These are phyloP conservation scores for Metroxylon sagu DNA, from an alignment of 176 grass and related monocot species.

Conservation along the genomic window DNA sequence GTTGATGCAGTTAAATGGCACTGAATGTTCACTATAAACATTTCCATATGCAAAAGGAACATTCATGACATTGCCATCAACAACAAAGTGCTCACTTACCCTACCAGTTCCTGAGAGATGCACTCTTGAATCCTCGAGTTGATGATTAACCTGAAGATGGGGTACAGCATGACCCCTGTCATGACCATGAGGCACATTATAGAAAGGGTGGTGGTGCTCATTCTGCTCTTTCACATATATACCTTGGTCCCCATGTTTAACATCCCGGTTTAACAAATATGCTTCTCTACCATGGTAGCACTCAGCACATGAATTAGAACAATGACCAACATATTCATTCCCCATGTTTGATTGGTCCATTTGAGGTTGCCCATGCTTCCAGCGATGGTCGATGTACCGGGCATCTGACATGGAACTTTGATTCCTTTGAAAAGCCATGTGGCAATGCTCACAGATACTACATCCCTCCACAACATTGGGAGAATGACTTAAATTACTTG, in stretches of 20 bases:
- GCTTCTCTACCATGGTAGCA: conserved; percentile 40
- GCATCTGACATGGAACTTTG: conserved; percentile 34
- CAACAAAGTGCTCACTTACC: conserved; percentile 39
- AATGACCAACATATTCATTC: conserved; percentile 41
- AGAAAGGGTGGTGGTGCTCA: not conserved
- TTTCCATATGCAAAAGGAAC: conserved; percentile 45
- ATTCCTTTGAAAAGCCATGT: conserved; percentile 43
- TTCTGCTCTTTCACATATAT: too few relatives aligned
- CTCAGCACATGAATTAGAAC: conserved; percentile 39
- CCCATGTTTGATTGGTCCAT: conserved; percentile 35
- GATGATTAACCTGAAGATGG: conserved; percentile 44
- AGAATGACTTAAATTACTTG: conserved; percentile 48
- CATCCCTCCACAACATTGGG: conserved; percentile 23
- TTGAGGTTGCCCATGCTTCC: conserved; percentile 44
- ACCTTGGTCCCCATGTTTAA: conserved; percentile 40
- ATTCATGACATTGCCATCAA: conserved; percentile 50
- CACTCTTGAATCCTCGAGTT: conserved; percentile 47
- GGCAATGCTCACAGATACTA: conserved; percentile 51
- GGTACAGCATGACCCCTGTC: conserved; percentile 47
- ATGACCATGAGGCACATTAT: conserved; percentile 48
- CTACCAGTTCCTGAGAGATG: conserved; percentile 38
- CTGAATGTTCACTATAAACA: conserved; percentile 39
- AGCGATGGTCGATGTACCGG: conserved; percentile 45
- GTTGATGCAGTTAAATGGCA: conserved; percentile 30
- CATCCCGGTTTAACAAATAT: conserved; percentile 48